A percentile compares a stretch with the other conserved stretches of the same genome.
phyloP scores from a whole-genome alignment of 345 rosid genomes.

The Salix viminalis region DNA sequence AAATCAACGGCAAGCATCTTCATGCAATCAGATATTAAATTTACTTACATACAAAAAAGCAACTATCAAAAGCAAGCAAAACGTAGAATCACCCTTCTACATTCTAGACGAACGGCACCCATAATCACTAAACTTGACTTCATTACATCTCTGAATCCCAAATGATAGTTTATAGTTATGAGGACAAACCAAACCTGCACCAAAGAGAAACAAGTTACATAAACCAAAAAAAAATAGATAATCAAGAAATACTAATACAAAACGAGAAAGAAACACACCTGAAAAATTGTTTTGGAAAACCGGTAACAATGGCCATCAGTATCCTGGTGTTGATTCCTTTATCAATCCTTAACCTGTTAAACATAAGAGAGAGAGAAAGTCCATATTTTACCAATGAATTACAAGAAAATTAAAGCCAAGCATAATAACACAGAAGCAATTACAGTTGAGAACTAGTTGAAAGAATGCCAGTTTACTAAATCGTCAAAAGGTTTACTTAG shows the following conservation, averaged over 20 bases:
- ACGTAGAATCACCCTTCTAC: conserved; percentile 13
- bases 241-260: background rate
- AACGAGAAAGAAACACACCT: conserved; percentile 17
- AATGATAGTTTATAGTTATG: conserved; percentile 11
- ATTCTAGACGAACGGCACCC: background rate
- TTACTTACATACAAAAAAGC: background rate
- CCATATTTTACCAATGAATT: background rate
- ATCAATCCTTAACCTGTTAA: background rate
- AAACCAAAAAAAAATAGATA: background rate
- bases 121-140: conserved; percentile 3
- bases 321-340: background rate
- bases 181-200: conserved; percentile 26
- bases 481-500: background rate
- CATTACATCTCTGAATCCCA: conserved; percentile 13
- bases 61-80: background rate
- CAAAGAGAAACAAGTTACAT: background rate
- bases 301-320: conserved; percentile 17
- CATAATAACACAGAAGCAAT: background rate
- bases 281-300: conserved; percentile 19
- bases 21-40: background rate
- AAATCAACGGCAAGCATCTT: background rate
- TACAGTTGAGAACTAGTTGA: too few species aligned
- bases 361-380: background rate
- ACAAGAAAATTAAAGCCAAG: background rate
- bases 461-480: background rate